Evolutionary conservation across 2,329 filamentous ascomycete species (phyloP).

Genomic region (Fusarium siculi): DNA sequence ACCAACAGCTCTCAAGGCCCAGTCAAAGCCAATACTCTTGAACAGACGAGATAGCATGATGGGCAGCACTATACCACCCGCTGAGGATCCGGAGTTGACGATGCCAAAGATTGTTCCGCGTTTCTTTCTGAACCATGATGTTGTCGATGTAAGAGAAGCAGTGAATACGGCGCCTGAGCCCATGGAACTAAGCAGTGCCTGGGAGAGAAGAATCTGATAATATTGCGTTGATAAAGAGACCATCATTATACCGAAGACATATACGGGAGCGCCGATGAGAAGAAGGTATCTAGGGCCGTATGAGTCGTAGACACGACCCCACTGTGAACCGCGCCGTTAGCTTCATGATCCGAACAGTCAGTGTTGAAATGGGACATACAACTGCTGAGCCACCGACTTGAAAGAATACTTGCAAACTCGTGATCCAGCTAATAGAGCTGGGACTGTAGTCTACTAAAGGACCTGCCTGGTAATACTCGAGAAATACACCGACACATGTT

Average conservation of each 20-base stretch:
- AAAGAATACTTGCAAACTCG: background rate
- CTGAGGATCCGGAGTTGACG: background rate
- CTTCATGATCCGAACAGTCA: accelerated
- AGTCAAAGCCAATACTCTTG: accelerated
- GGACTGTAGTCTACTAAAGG: accelerated
- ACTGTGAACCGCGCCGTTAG: accelerated
- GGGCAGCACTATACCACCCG: accelerated
- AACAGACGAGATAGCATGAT: background rate
- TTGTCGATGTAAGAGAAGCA: accelerated
- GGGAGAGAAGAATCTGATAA: background rate
- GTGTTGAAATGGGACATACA: background rate
- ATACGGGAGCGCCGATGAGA: background rate
- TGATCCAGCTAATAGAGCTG: background rate
- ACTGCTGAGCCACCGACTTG: background rate
- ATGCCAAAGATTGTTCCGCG: background rate
- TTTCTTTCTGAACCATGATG: background rate
- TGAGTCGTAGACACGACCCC: background rate
- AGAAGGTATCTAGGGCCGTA: background rate
- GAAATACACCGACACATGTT: background rate
- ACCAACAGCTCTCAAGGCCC: background rate
- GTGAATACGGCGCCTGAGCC: background rate
- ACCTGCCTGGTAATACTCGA: background rate
- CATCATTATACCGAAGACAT: background rate
- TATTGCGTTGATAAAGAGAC: background rate
- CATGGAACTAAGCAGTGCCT: background rate